Evolutionary conservation across 1,284 basidiomycete species (phyloP), one percentile per base, ranked within the genome.

Genomic region (Trametes versicolor): DNA sequence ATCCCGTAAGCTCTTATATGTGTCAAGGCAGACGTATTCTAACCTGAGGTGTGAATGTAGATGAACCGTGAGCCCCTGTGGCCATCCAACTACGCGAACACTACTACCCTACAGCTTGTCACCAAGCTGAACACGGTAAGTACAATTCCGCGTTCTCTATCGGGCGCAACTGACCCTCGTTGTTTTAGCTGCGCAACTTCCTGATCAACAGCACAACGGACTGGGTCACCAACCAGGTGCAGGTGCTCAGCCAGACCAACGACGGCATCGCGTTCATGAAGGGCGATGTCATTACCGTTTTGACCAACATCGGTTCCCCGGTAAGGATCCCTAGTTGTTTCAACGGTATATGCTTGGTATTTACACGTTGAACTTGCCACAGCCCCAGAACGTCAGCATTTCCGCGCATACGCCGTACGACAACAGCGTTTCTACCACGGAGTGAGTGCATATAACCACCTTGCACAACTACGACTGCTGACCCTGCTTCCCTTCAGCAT

Each of bases 51-150:
- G 12, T 19, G 5, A 17, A 17, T 45, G 19, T n/a, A 87, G 86
- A 86, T 83, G 72, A 95, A 95, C 75, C 88, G 93, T 66, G 90
- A 90, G 72, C 86, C 93, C 0, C 79, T 95, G 13, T 95, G 93
- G 93, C 80, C 88, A 2, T 88, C 89, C 3, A 77, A 80, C n/a
- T 93, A 93, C 72, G 77, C 81, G 32, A 86, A 88, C 68, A 89
- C 88, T 4, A 76, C 82, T 36, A 80, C 86, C 2, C 90, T 91
- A 70, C 78, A 87, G 60, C 76, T 90, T 48, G 88, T 92, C 41
- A 75, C 84, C 10, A 85, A 80, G 37, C 81, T 95, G 59, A 95
- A 95, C 73, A 75, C 81, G 77, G 88, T 86, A 67, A 50, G 68
- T 48, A 13, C n/a, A 23, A 48, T 45, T 17, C 41, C 4, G 32